Conservation (phyloP, 805 yeast species). For the Zygosaccharomyces pseudorouxii region DNA sequence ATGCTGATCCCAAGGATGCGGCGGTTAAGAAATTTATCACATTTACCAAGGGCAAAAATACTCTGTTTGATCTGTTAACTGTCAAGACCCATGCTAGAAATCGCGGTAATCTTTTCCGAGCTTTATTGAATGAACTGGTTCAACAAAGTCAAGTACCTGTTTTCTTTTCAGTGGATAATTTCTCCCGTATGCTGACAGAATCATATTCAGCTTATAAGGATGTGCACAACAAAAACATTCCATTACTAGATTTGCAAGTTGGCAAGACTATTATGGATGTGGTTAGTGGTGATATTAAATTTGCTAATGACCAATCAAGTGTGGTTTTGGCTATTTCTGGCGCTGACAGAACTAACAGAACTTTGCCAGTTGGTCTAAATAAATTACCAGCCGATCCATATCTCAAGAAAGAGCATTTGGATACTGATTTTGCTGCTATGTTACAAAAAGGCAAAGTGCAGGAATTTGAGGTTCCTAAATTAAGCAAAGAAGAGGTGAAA, state of each 20-base stretch:
- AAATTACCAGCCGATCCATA: slow-evolving; percentile 53
- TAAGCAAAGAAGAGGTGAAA: slow-evolving; percentile 43
- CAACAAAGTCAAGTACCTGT: slow-evolving; percentile 52
- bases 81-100: slow-evolving; percentile 37
- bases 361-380: slow-evolving; percentile 58
- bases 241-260: slow-evolving; percentile 58
- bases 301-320: slow-evolving; percentile 51
- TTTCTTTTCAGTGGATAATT: slow-evolving; percentile 66
- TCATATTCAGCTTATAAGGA: slow-evolving; percentile 59
- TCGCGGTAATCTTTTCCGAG: slow-evolving; percentile 46
- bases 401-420: slow-evolving; percentile 45
- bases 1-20: slow-evolving; percentile 32
- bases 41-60: slow-evolving; percentile 29
- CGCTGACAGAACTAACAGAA: slow-evolving; percentile 46
- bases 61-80: slow-evolving; percentile 42
- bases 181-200: slow-evolving; percentile 55
- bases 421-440: slow-evolving; percentile 48
- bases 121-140: slow-evolving; percentile 52
- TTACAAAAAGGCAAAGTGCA: slow-evolving; percentile 38
- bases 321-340: slow-evolving; percentile 60
- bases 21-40: slow-evolving; percentile 26
- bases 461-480: slow-evolving; percentile 41
- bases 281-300: slow-evolving; percentile 48
- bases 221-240: slow-evolving; percentile 50
- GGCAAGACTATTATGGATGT: slow-evolving; percentile 52